A percentile compares a stretch with the other conserved stretches of the same genome.
Evolutionary conservation across 108 stramenopile species (phyloP).

Genomic region (Skeletonema potamos): DNA sequence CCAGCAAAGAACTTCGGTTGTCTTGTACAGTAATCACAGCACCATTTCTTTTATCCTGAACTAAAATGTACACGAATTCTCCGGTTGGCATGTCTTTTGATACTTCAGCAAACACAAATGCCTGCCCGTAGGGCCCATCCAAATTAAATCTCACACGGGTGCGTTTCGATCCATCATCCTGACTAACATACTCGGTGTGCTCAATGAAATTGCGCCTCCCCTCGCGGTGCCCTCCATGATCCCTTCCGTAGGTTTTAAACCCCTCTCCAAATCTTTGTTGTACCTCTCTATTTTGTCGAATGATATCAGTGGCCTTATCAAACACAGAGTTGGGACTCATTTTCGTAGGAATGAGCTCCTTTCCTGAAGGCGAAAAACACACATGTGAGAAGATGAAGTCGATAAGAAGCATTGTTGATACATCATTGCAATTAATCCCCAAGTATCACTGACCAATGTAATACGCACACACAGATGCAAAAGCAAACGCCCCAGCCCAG

Average conservation of each 20-base stretch:
- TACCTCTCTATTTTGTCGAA: slow-evolving; percentile 70
- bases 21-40: slow-evolving; percentile 76
- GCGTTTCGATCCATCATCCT: slow-evolving; percentile 87
- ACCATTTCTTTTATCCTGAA: slow-evolving; percentile 90
- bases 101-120: slow-evolving; percentile 91
- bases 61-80: slow-evolving; percentile 93
- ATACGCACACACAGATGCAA: slow-evolving; percentile 80
- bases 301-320: slow-evolving; percentile 57
- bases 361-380: slow-evolving; percentile 2
- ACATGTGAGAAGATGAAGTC: not conserved
- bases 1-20: slow-evolving; percentile 71
- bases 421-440: slow-evolving; percentile 58
- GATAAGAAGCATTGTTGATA: slow-evolving; percentile 8
- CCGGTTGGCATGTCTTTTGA: slow-evolving; percentile 76
- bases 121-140: slow-evolving; percentile 83
- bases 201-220: slow-evolving; percentile 95
- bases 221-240: slow-evolving; percentile 93
- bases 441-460: slow-evolving; percentile 57
- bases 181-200: slow-evolving; percentile 81
- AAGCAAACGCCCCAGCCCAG: slow-evolving; percentile 71
- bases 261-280: slow-evolving; percentile 79
- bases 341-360: slow-evolving; percentile 62
- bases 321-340: slow-evolving; percentile 92
- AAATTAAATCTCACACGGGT: slow-evolving; percentile 92
- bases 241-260: slow-evolving; percentile 93